Conservation (phyloP, 2,329 filamentous ascomycete genomes). For the Dothistroma pini region DNA sequence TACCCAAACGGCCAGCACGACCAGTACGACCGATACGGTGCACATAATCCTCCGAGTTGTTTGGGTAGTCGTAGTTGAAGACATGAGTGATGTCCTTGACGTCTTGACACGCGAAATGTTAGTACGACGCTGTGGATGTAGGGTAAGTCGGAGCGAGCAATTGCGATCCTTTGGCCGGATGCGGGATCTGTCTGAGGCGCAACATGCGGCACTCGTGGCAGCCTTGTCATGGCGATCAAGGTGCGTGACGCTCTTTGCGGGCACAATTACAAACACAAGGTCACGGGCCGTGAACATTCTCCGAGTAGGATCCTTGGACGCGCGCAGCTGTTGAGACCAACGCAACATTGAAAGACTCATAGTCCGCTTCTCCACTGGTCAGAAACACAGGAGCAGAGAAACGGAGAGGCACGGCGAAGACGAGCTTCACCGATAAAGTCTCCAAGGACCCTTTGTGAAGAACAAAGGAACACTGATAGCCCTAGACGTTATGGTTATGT, state of each 20-base stretch:
- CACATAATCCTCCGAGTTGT: slow-evolving; percentile 73
- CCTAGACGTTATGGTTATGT: slow-evolving; percentile 84
- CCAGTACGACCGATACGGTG: slow-evolving; percentile 66
- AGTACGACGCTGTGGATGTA: slow-evolving; percentile 25
- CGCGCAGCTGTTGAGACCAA: slow-evolving; percentile 65
- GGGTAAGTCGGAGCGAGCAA: slow-evolving; percentile 41
- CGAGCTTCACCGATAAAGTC: slow-evolving; percentile 45
- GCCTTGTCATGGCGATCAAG: slow-evolving; percentile 24
- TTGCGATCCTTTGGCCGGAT: slow-evolving; percentile 53
- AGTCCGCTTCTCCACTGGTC: slow-evolving; percentile 73
- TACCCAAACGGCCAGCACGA: slow-evolving; percentile 81
- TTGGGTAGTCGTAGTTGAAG: slow-evolving; percentile 99
- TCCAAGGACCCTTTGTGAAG: slow-evolving; percentile 81
- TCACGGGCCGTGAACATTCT: slow-evolving; percentile 51
- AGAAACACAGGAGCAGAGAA: slow-evolving; percentile 73
- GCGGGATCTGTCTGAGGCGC: slow-evolving; percentile 37
- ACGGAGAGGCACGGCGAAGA: slow-evolving; percentile 61
- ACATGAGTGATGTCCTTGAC: slow-evolving; percentile 99
- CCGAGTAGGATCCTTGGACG: slow-evolving; percentile 66
- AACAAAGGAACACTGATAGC: slow-evolving; percentile 80
- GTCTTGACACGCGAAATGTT: slow-evolving; percentile 69
- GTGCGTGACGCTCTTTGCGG: slow-evolving; percentile 26
- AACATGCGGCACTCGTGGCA: slow-evolving; percentile 30
- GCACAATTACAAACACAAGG: slow-evolving; percentile 39
- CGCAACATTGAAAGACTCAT: slow-evolving; percentile 58